Evolutionary conservation across 805 yeast species (phyloP).

Genomic region (Candida nanaspora): DNA sequence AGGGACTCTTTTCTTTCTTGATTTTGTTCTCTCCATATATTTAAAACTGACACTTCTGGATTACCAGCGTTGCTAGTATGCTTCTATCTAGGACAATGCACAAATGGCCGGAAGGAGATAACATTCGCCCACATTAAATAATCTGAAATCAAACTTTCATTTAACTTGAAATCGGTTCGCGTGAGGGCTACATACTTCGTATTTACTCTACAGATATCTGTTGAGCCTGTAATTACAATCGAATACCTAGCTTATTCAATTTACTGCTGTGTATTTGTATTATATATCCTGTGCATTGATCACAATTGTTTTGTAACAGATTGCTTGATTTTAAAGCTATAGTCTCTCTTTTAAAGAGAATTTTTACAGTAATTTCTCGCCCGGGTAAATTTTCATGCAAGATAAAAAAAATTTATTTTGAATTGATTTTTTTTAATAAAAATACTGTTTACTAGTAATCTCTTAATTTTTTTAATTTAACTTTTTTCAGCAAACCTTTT

Average conservation of each 20-base stretch:
- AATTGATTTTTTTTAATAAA: background rate
- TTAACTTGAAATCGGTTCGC: conserved; percentile 5
- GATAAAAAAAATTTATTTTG: conserved; percentile 1
- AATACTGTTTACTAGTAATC: background rate
- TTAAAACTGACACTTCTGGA: conserved; percentile 28
- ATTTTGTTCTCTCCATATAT: conserved; percentile 17
- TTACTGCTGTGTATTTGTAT: too few species aligned
- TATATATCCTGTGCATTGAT: too few species aligned
- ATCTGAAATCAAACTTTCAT: conserved; percentile 2
- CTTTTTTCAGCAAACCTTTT: background rate
- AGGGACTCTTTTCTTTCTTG: conserved; percentile 1
- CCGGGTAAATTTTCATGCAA: conserved; percentile 1
- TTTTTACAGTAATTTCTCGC: too few species aligned
- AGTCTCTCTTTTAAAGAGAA: too few species aligned
- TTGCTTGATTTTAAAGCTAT: too few species aligned
- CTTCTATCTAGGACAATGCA: conserved; percentile 27
- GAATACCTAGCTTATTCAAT: too few species aligned
- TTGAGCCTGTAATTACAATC: too few species aligned
- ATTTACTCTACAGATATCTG: too few species aligned
- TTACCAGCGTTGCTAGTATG: conserved; percentile 30
- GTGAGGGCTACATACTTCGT: conserved; percentile 10
- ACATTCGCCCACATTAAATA: conserved; percentile 2
- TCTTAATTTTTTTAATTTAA: background rate
- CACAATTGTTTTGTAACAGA: too few species aligned
- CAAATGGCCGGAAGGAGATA: conserved; percentile 35